phyloP scores from a whole-genome alignment of 2,329 filamentous ascomycete species.

The Chalara sp. region DNA sequence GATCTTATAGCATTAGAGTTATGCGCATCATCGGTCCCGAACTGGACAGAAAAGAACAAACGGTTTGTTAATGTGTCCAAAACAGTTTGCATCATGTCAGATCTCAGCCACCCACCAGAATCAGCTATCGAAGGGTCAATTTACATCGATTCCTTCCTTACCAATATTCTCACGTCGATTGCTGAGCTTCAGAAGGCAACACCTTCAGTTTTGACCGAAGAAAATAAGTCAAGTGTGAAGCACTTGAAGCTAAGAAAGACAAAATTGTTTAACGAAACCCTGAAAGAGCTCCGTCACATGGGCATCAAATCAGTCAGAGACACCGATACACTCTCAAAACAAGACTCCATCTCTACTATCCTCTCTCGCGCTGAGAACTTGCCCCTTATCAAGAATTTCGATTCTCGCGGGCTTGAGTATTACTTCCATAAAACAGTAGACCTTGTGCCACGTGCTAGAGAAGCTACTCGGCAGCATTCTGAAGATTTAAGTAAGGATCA shows the following conservation, averaged over 20 bases:
- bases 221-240: constrained; percentile 77
- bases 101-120: constrained; percentile 46
- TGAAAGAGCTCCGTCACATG: constrained; percentile 81
- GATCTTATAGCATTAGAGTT: constrained; percentile 20
- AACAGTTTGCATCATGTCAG: constrained; percentile 70
- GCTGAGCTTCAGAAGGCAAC: constrained; percentile 76
- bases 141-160: constrained; percentile 62
- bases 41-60: constrained; percentile 42
- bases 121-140: constrained; percentile 48
- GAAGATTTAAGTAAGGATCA: constrained; percentile 80
- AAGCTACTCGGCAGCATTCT: constrained; percentile 65
- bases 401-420: constrained; percentile 49
- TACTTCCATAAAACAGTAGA: constrained; percentile 77
- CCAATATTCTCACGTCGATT: constrained; percentile 60
- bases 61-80: constrained; percentile 65
- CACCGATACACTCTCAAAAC: constrained; percentile 63
- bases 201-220: constrained; percentile 71
- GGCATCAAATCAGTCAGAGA: constrained; percentile 80
- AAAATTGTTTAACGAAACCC: constrained; percentile 80
- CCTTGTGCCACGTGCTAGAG: constrained; percentile 60
- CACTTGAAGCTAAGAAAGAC: constrained; percentile 88
- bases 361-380: constrained; percentile 51
- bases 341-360: constrained; percentile 63
- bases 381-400: constrained; percentile 2
- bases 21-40: constrained; percentile 25